These are phyloP conservation scores for Fusarium nisikadoi DNA, from an alignment of 2,329 filamentous ascomycete species.

Conservation along the genomic window DNA sequence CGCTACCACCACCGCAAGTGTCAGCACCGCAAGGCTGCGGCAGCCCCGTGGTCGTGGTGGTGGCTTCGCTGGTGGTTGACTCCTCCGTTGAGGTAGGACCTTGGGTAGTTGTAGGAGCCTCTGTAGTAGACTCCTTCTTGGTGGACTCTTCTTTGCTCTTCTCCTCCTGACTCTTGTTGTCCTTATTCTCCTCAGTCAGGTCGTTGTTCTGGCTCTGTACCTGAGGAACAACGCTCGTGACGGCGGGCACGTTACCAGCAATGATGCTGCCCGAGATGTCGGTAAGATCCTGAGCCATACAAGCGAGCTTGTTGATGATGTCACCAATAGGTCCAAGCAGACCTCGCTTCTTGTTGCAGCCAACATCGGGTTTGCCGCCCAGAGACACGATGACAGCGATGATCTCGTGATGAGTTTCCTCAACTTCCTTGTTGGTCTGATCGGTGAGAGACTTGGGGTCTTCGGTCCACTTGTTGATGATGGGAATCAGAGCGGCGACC, in stretches of 20 bases:
- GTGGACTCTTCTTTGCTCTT: constrained; percentile 24
- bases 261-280: constrained; percentile 12
- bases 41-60: constrained; percentile 1
- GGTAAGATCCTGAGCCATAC: constrained; percentile 23
- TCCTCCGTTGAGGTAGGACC: neutral
- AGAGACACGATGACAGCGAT: constrained; percentile 13
- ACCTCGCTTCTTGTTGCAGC: constrained; percentile 26
- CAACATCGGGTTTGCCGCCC: constrained; percentile 21
- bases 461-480: constrained; percentile 31
- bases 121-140: constrained; percentile 6
- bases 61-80: constrained; percentile 27
- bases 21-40: constrained; percentile 17
- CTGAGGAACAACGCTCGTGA: neutral
- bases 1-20: constrained; percentile 13
- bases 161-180: constrained; percentile 11
- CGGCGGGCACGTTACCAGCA: constrained; percentile 19
- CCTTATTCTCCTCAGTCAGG: constrained; percentile 15
- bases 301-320: constrained; percentile 27
- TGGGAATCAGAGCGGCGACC: constrained; percentile 20
- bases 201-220: constrained; percentile 20
- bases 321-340: constrained; percentile 23
- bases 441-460: constrained; percentile 22
- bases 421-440: constrained; percentile 27
- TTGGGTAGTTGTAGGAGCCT: neutral
- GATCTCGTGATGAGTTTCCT: constrained; percentile 18